Conservation (phyloP, 768 basidiomycete genomes). For the Coprinellus aureogranulatus region DNA sequence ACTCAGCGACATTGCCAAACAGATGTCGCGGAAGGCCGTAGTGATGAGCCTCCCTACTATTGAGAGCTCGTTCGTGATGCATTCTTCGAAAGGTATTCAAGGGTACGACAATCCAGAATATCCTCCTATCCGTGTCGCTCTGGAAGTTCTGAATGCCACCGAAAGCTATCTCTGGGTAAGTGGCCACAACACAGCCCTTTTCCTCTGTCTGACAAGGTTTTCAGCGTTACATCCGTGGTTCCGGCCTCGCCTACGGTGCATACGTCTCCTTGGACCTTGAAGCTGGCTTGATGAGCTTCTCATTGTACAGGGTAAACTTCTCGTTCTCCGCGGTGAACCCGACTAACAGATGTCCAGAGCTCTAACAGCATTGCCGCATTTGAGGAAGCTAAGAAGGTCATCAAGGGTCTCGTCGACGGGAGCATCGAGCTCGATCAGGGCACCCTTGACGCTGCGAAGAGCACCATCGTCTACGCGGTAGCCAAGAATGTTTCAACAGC, state of each 20-base stretch:
- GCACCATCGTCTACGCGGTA: constrained; percentile 82
- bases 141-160: constrained; percentile 86
- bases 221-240: constrained; percentile 86
- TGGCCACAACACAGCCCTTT: background rate
- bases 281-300: constrained; percentile 71
- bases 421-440: constrained; percentile 81
- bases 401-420: constrained; percentile 78
- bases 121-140: constrained; percentile 80
- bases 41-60: constrained; percentile 90
- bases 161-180: constrained; percentile 92
- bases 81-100: constrained; percentile 74
- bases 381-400: constrained; percentile 72
- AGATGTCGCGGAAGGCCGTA: constrained; percentile 74
- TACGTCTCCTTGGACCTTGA: constrained; percentile 73
- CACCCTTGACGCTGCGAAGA: constrained; percentile 87
- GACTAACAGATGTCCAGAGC: too few relatives aligned
- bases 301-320: constrained; percentile 68
- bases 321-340: background rate
- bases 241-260: constrained; percentile 94
- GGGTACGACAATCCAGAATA: constrained; percentile 82
- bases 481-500: constrained; percentile 81
- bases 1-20: constrained; percentile 70
- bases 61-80: constrained; percentile 84
- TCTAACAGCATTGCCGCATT: constrained; percentile 79
- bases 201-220: constrained; percentile 7